Conservation (phyloP, 495 filamentous ascomycete species). For the Penicillium salamii region DNA sequence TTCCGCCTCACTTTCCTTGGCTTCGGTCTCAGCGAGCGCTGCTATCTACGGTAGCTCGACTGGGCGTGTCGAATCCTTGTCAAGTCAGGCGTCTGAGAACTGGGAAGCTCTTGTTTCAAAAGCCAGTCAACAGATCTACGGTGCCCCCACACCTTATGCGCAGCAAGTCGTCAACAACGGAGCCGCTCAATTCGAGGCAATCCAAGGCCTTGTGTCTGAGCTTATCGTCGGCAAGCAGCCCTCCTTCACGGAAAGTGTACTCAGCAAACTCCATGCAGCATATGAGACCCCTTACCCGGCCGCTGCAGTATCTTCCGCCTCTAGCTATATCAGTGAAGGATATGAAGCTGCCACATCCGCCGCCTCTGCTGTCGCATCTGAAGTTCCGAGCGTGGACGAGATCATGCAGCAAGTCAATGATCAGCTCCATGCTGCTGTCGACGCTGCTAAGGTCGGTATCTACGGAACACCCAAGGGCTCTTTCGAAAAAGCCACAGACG, state of each 20-base stretch:
- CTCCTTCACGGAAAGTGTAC: slow-evolving; percentile 76
- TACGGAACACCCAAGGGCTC: slow-evolving; percentile 58
- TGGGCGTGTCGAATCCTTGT: slow-evolving; percentile 43
- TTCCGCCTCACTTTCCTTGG: slow-evolving; percentile 41
- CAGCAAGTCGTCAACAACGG: slow-evolving; percentile 52
- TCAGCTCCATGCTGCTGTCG: slow-evolving; percentile 56
- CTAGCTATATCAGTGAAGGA: slow-evolving; percentile 53
- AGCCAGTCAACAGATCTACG: slow-evolving; percentile 70
- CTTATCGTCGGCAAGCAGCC: slow-evolving; percentile 75
- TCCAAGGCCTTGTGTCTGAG: slow-evolving; percentile 72
- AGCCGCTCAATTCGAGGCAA: slow-evolving; percentile 60
- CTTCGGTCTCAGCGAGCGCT: slow-evolving; percentile 54
- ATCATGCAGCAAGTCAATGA: slow-evolving; percentile 55
- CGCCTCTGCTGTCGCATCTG: slow-evolving; percentile 51
- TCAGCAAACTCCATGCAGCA: slow-evolving; percentile 65
- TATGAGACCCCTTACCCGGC: slow-evolving; percentile 56
- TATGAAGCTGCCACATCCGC: slow-evolving; percentile 56
- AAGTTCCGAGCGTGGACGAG: slow-evolving; percentile 55
- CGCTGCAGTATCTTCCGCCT: slow-evolving; percentile 46
- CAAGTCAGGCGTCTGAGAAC: slow-evolving; percentile 52
- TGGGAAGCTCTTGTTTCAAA: slow-evolving; percentile 68
- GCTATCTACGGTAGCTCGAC: slow-evolving; percentile 43
- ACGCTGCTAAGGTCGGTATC: slow-evolving; percentile 57
- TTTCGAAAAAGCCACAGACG: slow-evolving; percentile 52
- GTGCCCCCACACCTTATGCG: slow-evolving; percentile 64